These are phyloP conservation scores for Starmerella sp. DNA, from an alignment of 805 yeast species.

Conservation along the genomic window DNA sequence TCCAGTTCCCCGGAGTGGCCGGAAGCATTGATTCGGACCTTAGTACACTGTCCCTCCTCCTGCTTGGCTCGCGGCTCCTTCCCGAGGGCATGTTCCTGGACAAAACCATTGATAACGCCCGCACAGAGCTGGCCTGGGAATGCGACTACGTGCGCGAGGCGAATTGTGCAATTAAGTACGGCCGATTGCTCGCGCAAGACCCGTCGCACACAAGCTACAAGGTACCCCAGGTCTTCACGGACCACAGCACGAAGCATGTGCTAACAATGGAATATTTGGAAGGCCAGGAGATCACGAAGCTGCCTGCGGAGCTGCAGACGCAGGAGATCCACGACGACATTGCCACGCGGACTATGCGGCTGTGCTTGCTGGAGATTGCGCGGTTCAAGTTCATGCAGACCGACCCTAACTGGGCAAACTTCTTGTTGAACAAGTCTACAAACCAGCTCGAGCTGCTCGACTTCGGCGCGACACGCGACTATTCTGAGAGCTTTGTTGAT, in stretches of 20 bases:
- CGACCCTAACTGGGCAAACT: conserved; percentile 99
- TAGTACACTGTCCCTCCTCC: conserved; percentile 66
- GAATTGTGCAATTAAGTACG: conserved; percentile 55
- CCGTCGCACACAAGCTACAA: conserved; percentile 39
- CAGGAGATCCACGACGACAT: conserved; percentile 72
- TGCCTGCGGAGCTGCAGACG: conserved; percentile 33
- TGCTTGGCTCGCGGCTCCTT: conserved; percentile 74
- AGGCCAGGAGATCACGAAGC: conserved; percentile 54
- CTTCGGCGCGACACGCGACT: conserved; percentile 90
- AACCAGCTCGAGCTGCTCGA: conserved; percentile 74
- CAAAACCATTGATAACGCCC: conserved; percentile 82
- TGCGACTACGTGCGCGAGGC: conserved; percentile 93
- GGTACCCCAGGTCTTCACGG: conserved; percentile 73
- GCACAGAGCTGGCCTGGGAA: conserved; percentile 92
- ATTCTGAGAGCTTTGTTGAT: conserved; percentile 51
- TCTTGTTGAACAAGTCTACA: conserved; percentile 64
- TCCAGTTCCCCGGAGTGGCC: conserved; percentile 95
- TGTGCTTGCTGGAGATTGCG: conserved; percentile 77
- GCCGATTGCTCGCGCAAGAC: conserved; percentile 47
- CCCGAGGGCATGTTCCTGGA: conserved; percentile 91
- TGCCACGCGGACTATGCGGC: conserved; percentile 73
- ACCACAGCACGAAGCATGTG: conserved; percentile 68
- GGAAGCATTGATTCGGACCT: conserved; percentile 88
- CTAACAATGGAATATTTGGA: conserved; percentile 81
- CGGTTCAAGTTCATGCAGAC: conserved; percentile 89